Evolutionary conservation across 306 rosid species (phyloP).

Genomic region (Rosa lucieae): DNA sequence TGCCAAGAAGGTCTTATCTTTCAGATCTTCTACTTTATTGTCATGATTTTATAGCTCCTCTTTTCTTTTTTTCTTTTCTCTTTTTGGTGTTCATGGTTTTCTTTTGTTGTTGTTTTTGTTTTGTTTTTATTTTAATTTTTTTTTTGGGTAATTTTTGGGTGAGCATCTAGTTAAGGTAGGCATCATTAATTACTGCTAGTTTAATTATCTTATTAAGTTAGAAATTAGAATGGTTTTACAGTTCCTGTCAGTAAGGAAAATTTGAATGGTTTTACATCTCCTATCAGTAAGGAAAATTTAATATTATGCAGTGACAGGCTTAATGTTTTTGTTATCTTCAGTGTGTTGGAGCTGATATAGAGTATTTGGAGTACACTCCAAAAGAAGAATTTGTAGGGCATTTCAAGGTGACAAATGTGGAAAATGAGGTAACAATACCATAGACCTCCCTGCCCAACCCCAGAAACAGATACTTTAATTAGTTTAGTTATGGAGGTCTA

Average conservation of each 20-base stretch:
- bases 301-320: conserved; percentile 4
- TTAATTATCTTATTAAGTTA: not conserved
- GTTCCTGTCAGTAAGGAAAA: not conserved
- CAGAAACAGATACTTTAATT: conserved; percentile 10
- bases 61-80: not conserved
- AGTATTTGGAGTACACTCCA: conserved; percentile 91
- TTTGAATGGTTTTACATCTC: not conserved
- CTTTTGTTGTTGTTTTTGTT: not conserved
- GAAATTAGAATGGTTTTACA: conserved; percentile 1
- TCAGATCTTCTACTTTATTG: not conserved
- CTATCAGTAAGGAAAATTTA: not conserved
- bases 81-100: not conserved
- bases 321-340: conserved; percentile 41
- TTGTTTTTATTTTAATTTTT: no score
- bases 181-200: not conserved
- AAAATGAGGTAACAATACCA: conserved; percentile 67
- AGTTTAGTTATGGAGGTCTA: conserved; percentile 17
- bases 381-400: conserved; percentile 92
- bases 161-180: not conserved
- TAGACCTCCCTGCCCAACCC: not conserved
- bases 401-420: conserved; percentile 87
- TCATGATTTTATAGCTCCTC: not conserved
- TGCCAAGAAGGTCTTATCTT: not conserved
- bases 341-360: conserved; percentile 96
- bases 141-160: not conserved